Conservation (phyloP, 306 rosid genomes). For the Lablab purpureus region DNA sequence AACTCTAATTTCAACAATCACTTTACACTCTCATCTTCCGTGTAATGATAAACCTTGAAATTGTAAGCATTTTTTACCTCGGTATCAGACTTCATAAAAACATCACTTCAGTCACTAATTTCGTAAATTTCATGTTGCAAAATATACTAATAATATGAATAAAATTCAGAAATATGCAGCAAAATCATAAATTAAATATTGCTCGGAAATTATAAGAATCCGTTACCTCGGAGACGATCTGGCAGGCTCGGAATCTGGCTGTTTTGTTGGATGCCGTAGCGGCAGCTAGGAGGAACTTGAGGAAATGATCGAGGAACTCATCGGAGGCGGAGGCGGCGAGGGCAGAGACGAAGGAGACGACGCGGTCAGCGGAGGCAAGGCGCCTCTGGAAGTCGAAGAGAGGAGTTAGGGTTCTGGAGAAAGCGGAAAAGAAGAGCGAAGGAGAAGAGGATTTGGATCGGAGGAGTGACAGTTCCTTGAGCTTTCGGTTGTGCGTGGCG, state of each 20-base stretch:
- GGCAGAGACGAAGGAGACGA: constrained; percentile 72
- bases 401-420: constrained; percentile 68
- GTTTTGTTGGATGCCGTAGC: constrained; percentile 63
- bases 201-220: neutral
- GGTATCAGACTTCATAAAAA: neutral
- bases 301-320: constrained; percentile 71
- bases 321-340: constrained; percentile 58
- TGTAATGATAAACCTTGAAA: neutral
- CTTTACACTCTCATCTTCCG: neutral
- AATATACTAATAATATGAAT: neutral
- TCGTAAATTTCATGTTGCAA: neutral
- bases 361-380: constrained; percentile 71
- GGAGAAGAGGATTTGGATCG: constrained; percentile 62
- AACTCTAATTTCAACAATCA: neutral
- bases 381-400: constrained; percentile 78
- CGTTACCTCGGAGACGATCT: constrained; percentile 85
- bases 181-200: neutral
- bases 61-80: neutral
- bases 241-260: constrained; percentile 85
- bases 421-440: constrained; percentile 68
- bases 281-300: constrained; percentile 72
- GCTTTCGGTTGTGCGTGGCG: constrained; percentile 89
- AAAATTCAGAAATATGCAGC: neutral
- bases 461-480: constrained; percentile 77
- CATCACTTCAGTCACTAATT: neutral